These are phyloP conservation scores for Andrographis paniculata DNA, from an alignment of 305 asterid genomes.

Conservation along the genomic window DNA sequence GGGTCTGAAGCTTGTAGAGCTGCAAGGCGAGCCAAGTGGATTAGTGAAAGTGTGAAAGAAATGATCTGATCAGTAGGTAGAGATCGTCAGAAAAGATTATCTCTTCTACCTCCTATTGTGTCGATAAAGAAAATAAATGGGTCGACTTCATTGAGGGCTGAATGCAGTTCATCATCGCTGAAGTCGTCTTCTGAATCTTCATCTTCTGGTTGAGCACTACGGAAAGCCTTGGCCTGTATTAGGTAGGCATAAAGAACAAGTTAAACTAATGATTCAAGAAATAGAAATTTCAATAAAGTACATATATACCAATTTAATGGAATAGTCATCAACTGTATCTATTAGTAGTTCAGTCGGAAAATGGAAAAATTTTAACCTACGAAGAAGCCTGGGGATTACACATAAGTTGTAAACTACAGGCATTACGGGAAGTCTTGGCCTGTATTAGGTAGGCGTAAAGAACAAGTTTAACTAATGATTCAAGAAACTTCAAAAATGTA, in stretches of 20 bases:
- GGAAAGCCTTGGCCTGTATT: constrained; percentile 83
- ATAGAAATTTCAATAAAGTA: not conserved
- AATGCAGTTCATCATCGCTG: constrained; percentile 90
- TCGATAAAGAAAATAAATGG: constrained; percentile 94
- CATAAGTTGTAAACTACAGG: no score
- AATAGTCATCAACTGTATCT: not conserved
- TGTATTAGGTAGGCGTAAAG: constrained; percentile 18
- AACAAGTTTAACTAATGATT: not conserved
- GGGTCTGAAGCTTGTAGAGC: not conserved
- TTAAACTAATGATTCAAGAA: not conserved
- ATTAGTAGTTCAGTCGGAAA: not conserved
- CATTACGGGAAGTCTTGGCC: constrained; percentile 76
- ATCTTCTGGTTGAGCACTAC: constrained; percentile 46
- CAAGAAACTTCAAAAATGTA: not conserved
- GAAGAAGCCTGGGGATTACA: not conserved
- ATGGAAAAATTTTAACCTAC: no score
- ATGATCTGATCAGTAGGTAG: not conserved
- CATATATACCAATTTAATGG: not conserved
- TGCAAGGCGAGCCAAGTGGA: not conserved
- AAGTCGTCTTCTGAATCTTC: constrained; percentile 80
- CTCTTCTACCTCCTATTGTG: constrained; percentile 55
- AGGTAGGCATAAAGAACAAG: not conserved
- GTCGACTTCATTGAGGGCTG: constrained; percentile 92
- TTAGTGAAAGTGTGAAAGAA: not conserved
- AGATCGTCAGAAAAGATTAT: not conserved